A percentile compares a stretch with the other conserved stretches of the same genome.
Evolutionary conservation across 768 basidiomycete species (phyloP).

Genomic region (Phanerochaete sordida): DNA sequence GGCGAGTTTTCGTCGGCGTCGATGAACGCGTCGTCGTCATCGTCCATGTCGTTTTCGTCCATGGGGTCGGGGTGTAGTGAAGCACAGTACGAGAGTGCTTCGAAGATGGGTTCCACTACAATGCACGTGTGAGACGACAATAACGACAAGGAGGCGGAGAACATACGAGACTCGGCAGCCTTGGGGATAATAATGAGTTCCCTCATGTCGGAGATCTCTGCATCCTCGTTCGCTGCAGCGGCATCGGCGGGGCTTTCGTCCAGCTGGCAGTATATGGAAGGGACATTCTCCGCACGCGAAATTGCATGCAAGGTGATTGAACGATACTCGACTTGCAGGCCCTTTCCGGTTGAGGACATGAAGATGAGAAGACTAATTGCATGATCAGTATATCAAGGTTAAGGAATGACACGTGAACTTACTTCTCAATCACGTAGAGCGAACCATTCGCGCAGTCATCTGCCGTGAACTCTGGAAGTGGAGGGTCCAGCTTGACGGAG

Average conservation of each 20-base stretch:
- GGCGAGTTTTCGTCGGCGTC: constrained; percentile 36
- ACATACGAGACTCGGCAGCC: constrained; percentile 56
- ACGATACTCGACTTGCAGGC: constrained; percentile 86
- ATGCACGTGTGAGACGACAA: not conserved
- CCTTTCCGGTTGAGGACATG: constrained; percentile 63
- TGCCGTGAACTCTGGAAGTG: constrained; percentile 53
- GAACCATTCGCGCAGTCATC: constrained; percentile 57
- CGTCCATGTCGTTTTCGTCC: constrained; percentile 41
- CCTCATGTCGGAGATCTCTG: constrained; percentile 56
- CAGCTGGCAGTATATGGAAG: constrained; percentile 91
- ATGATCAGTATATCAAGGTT: not conserved
- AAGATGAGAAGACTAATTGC: constrained; percentile 66
- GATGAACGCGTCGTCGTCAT: constrained; percentile 49
- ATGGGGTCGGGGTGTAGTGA: constrained; percentile 76
- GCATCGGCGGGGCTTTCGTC: constrained; percentile 52
- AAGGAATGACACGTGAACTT: constrained; percentile 2
- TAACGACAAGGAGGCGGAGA: not conserved
- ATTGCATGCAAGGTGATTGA: constrained; percentile 92
- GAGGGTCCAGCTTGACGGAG: constrained; percentile 64
- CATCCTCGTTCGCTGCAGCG: constrained; percentile 31
- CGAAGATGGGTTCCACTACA: constrained; percentile 81
- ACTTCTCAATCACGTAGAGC: constrained; percentile 88
- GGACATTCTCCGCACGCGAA: constrained; percentile 61
- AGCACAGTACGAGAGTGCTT: constrained; percentile 81
- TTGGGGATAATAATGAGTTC: constrained; percentile 79